These are phyloP conservation scores for Phialocephala sp. DNA, from an alignment of 2,329 filamentous ascomycete species.

Conservation along the genomic window DNA sequence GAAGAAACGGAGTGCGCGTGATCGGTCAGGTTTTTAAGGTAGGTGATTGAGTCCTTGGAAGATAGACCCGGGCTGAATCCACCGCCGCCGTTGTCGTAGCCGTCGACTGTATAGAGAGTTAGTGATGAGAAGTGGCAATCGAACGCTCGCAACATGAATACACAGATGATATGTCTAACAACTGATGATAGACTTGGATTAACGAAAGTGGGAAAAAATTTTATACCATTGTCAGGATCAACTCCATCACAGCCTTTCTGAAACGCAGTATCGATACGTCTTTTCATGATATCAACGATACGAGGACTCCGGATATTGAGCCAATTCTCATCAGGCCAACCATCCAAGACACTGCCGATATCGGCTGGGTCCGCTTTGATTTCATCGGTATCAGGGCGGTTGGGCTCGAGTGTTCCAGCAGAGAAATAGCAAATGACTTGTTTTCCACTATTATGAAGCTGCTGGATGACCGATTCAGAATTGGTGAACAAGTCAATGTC, in stretches of 20 bases:
- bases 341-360: slow-evolving; percentile 50
- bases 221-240: slow-evolving; percentile 67
- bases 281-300: slow-evolving; percentile 69
- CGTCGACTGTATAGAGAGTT: slow-evolving; percentile 56
- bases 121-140: background rate
- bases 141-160: no score
- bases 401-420: slow-evolving; percentile 70
- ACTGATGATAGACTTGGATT: no score
- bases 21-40: slow-evolving; percentile 63
- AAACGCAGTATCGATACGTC: slow-evolving; percentile 62
- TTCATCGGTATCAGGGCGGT: slow-evolving; percentile 58
- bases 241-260: slow-evolving; percentile 71
- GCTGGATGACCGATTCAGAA: slow-evolving; percentile 50
- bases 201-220: background rate
- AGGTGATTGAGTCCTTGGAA: slow-evolving; percentile 60
- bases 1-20: slow-evolving; percentile 52
- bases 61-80: slow-evolving; percentile 68
- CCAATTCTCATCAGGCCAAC: slow-evolving; percentile 73
- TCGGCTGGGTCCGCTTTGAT: slow-evolving; percentile 64
- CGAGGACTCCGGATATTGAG: slow-evolving; percentile 60
- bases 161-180: no score
- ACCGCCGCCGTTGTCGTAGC: slow-evolving; percentile 66
- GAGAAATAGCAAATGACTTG: slow-evolving; percentile 79
- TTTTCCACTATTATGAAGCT: slow-evolving; percentile 56
- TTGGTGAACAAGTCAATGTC: slow-evolving; percentile 54